Base-by-base conservation (phyloP, 768 basidiomycete genomes). In the Tremella mesenterica region DNA sequence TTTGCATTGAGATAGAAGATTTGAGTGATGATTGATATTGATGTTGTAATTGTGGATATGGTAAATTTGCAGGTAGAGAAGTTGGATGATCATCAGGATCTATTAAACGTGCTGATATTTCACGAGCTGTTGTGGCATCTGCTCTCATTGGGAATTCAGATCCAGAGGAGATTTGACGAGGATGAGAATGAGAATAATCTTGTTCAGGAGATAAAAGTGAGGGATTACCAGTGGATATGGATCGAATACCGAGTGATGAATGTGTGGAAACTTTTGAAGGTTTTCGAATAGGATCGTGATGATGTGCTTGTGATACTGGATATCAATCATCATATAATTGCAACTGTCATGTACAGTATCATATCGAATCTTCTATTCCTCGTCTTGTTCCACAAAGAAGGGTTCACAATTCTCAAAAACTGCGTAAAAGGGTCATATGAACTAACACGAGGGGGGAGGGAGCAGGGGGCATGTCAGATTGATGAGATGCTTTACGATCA, bases 131-230 rank as follows among this genome's bases (percentile, higher is more conserved):
- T 23, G 65, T 65, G 8, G 63, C 57, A 45, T 70, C 68, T 44
- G 66, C 65, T 44, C 68, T 50, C 61, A 67, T 65, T 20, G 68
- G 68, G 53, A 70, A 70, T 48, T 70, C 68, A 23, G 63, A 65
- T 4, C 50, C 38, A 13, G 63, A 39, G 1, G 63, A 64, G 38
- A 67, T 59, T 36, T 58, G 52, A 10, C 68, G 56, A n/a, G 53
- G 53, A 34, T 66, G 62, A 29, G 41, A 8, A 5, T 44, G 46
- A 4, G 53, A 50, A 16, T 53, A 46, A 23, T 58, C 48, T 41
- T 26, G 28, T 30, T 43, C 20, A 41, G 26, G 50, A 56, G 33
- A 60, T 53, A 26, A 50, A 52, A 25, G 50, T 53, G 23, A 23
- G 58, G 54, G 45, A 48, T 41, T 23, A 36, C 34, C 41, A 16